Evolutionary conservation across 108 stramenopile genomes (phyloP).

Genomic region (Pseudonitzschia multistriata): DNA sequence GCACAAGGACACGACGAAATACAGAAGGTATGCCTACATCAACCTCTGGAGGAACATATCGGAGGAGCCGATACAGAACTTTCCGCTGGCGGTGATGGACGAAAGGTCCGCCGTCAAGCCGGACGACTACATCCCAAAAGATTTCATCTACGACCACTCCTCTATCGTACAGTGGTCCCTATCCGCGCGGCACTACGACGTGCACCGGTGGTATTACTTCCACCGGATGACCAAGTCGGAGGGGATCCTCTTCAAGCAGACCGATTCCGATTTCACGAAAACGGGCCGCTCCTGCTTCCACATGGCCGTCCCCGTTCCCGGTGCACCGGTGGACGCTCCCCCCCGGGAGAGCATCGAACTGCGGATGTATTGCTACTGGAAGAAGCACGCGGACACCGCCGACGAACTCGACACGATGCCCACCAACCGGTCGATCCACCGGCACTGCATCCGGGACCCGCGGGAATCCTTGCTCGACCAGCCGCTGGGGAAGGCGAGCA

Average conservation of each 20-base stretch:
- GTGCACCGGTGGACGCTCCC: not conserved
- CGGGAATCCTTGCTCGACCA: not conserved
- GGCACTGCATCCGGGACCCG: not conserved
- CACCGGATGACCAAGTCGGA: constrained; percentile 28
- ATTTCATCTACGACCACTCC: not conserved
- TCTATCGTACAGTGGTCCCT: not conserved
- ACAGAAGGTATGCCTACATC: constrained; percentile 9
- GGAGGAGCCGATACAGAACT: constrained; percentile 19
- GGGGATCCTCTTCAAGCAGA: constrained; percentile 29
- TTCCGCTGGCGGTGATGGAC: constrained; percentile 18
- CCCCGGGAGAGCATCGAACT: constrained; percentile 24
- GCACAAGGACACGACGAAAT: not conserved
- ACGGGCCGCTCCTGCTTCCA: constrained; percentile 25
- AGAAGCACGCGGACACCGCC: not conserved
- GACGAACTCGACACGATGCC: constrained; percentile 23
- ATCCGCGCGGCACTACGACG: constrained; percentile 9
- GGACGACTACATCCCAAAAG: constrained; percentile 15
- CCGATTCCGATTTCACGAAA: constrained; percentile 22
- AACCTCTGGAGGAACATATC: constrained; percentile 25
- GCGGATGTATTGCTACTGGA: constrained; percentile 24
- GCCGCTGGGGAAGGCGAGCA: not conserved
- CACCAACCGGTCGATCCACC: not conserved
- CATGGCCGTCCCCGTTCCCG: constrained; percentile 20
- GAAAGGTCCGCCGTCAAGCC: constrained; percentile 22
- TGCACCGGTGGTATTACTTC: constrained; percentile 36